Percentiles rank a stretch among this genome's conserved stretches.
phyloP scores from a whole-genome alignment of 768 basidiomycete species.

The Galerina sulciceps region DNA sequence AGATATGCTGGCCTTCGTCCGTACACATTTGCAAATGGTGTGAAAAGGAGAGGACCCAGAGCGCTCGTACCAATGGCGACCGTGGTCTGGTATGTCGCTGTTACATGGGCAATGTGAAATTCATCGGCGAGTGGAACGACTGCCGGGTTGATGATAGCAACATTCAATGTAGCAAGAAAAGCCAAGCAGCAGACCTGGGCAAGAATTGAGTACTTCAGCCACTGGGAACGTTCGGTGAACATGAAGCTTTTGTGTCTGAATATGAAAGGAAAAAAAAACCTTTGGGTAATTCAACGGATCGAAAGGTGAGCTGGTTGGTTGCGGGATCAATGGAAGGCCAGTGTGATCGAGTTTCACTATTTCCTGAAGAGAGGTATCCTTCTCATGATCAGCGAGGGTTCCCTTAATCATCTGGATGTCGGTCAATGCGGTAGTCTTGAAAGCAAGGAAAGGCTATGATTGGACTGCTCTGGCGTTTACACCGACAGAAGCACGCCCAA shows the following conservation, averaged over 20 bases:
- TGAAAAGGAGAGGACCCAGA: slow-evolving; percentile 40
- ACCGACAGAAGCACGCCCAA: background rate
- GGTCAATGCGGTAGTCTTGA: background rate
- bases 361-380: background rate
- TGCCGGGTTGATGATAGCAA: slow-evolving; percentile 42
- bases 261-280: slow-evolving; percentile 17
- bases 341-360: slow-evolving; percentile 34
- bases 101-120: slow-evolving; percentile 38
- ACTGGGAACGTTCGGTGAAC: slow-evolving; percentile 22
- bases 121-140: slow-evolving; percentile 40
- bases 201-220: slow-evolving; percentile 38
- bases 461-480: background rate
- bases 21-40: slow-evolving; percentile 45
- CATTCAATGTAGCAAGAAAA: slow-evolving; percentile 40
- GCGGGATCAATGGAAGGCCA: slow-evolving; percentile 46
- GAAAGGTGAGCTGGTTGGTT: slow-evolving; percentile 40
- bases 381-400: background rate
- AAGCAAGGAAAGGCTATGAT: background rate
- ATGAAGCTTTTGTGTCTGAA: background rate
- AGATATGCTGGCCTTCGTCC: slow-evolving; percentile 42
- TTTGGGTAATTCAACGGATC: slow-evolving; percentile 48
- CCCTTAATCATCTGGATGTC: background rate
- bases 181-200: slow-evolving; percentile 37
- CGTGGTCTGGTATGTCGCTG: slow-evolving; percentile 44
- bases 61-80: slow-evolving; percentile 39